Evolutionary conservation across 2,329 filamentous ascomycete species (phyloP), one percentile per base, ranked within the genome.

Genomic region (Ustulina deusta): DNA sequence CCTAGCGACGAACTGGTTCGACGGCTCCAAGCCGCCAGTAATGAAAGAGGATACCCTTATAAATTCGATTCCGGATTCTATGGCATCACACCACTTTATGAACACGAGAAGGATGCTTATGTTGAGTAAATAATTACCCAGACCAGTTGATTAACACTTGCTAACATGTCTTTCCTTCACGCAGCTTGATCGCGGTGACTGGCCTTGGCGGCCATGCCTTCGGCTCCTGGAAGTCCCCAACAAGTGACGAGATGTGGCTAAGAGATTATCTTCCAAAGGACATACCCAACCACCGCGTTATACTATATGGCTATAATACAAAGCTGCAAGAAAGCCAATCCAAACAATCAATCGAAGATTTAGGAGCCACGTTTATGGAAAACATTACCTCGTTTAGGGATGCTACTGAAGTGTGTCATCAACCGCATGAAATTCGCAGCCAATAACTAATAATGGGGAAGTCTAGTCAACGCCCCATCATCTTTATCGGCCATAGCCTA

Each of bases 241-340:
- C 40, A 20, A 69, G 69, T 13, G 52, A 74, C 15, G 61, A 77
- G 6, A 63, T 79, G 54, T 79, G 75, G 77, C 60, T 78, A 15
- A 71, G 75, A 13, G 76, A 79, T 52, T 77, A 66, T 29, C 70
- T 79, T 4, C 72, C 75, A 0, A 6, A 51, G 2, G 71, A 74
- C 6, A 9, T 77, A 2, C 68, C 70, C 1, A 69, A 71, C 1
- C 63, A 67, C 34, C 72, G 76, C 22, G 62, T 78, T 1, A 52
- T 79, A 4, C 29, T 77, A 22, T 79, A 78, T 55, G 76, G 77
- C 11, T 79, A 78, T 54, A 68, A 79, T 63, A 76, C 75, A 9
- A 65, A 32, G 6, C 67, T 78, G 13, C 59, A 57, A 2, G 62
- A 62, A 15, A 78, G 70, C 25, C 34, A 57, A 3, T 72, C 70